Evolutionary conservation across 805 yeast species (phyloP), one percentile per base, ranked within the genome.

Genomic region (Starmerella floris): DNA sequence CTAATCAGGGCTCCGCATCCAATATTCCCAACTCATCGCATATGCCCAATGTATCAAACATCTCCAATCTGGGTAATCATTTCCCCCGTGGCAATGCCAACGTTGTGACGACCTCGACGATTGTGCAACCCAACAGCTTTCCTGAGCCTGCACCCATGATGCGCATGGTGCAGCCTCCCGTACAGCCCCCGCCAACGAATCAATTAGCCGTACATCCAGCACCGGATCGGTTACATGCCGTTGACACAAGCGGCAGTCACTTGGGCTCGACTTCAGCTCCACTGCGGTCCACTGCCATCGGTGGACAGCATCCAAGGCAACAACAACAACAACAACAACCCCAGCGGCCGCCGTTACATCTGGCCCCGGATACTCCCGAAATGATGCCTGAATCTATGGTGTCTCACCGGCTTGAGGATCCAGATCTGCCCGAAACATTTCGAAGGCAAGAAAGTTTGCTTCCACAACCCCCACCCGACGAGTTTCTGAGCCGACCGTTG

Each of bases 391-490:
- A 13, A 13, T 9, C 28, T 25, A 8, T 25, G 28, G 28, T 13
- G 11, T 25, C 28, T 8, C 28, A 25, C 28, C 11, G 13, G 28
- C 28, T 25, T 13, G 28, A 25, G 28, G 28, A 25, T 13, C 28
- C 28, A 8, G 32, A 30, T n/a, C 6, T 30, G 32, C 17, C 17
- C 32, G 32, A 30, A 5, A 9, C 32, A n/a, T 9, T 30, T 9
- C 32, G 32, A 5, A 9, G 32, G 15, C 32, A 30, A 16, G 17
- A 10, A 8, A n/a, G 32, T n/a, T n/a, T 30, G 22, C 36, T 30
- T 20, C 45, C 41, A 25, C 37, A 30, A 37, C 41, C 44, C 11
- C 45, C 50, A 23, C 53, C 55, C 8, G 53, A 47, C 31, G 55
- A 50, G 49, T 45, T 51, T 20, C 19, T 48, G 30, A 17, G 31